These are phyloP conservation scores for Trichosporon sp. DNA, from an alignment of 1,284 basidiomycete genomes.

Conservation along the genomic window DNA sequence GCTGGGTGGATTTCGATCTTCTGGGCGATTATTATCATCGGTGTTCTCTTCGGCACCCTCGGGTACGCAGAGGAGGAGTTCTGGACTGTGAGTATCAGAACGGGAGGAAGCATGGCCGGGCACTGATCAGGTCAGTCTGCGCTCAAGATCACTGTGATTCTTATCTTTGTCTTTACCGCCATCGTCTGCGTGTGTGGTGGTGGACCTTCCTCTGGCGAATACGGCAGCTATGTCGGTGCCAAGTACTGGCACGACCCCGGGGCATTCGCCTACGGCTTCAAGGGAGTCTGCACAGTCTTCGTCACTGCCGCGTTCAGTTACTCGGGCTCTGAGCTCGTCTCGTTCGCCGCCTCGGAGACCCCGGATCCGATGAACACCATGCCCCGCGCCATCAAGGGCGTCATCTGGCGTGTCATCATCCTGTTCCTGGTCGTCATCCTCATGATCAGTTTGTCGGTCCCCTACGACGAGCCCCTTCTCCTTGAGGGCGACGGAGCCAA, in stretches of 20 bases:
- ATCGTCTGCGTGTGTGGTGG: conserved; percentile 43
- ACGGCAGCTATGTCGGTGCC: conserved; percentile 39
- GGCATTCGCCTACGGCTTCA: conserved; percentile 52
- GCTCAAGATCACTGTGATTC: conserved; percentile 46
- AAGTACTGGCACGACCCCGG: conserved; percentile 44
- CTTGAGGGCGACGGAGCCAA: conserved; percentile 47
- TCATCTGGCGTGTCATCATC: conserved; percentile 53
- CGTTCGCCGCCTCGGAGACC: conserved; percentile 55
- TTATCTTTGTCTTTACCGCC: conserved; percentile 47
- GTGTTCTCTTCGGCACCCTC: conserved; percentile 32
- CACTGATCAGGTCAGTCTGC: conserved; percentile 17
- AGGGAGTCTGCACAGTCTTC: conserved; percentile 45
- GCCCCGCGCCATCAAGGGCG: conserved; percentile 39
- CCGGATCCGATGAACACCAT: conserved; percentile 31
- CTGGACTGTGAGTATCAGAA: conserved; percentile 32
- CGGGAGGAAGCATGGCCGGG: not conserved
- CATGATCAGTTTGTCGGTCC: conserved; percentile 51
- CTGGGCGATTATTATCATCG: conserved; percentile 33
- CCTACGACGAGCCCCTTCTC: conserved; percentile 44
- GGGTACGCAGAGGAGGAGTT: conserved; percentile 50
- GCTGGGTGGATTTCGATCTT: conserved; percentile 51
- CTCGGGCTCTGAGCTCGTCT: conserved; percentile 71
- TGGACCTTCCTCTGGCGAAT: conserved; percentile 39
- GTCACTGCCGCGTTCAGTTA: conserved; percentile 67
- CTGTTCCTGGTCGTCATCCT: conserved; percentile 47